Evolutionary conservation across 2,329 filamentous ascomycete genomes (phyloP).

Genomic region (Dothistroma pini): DNA sequence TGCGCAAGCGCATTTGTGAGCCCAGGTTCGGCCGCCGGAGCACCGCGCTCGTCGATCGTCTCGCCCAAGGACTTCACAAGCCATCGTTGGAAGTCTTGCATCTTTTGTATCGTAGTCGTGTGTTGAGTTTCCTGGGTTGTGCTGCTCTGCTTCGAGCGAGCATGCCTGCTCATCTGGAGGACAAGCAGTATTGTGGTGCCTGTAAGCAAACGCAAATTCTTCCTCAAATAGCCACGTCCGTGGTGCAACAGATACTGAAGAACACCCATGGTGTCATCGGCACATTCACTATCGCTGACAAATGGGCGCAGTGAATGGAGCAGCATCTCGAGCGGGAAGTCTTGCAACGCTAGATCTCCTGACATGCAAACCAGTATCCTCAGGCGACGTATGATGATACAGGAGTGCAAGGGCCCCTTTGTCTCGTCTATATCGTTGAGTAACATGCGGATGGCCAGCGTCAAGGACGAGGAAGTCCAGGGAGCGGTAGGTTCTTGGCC

Average conservation of each 20-base stretch:
- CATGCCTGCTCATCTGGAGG: conserved; percentile 63
- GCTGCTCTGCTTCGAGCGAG: conserved; percentile 48
- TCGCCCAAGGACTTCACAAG: conserved; percentile 64
- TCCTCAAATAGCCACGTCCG: conserved; percentile 60
- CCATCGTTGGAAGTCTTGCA: conserved; percentile 74
- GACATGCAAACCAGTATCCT: conserved; percentile 76
- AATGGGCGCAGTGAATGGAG: conserved; percentile 76
- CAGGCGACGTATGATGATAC: conserved; percentile 80
- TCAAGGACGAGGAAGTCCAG: conserved; percentile 31
- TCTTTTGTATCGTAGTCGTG: conserved; percentile 69
- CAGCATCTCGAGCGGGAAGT: conserved; percentile 87
- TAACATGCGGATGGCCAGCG: conserved; percentile 60
- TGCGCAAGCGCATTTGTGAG: conserved; percentile 33
- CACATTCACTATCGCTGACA: conserved; percentile 78
- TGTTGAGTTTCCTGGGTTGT: conserved; percentile 85
- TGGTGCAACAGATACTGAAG: conserved; percentile 75
- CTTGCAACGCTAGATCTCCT: conserved; percentile 65
- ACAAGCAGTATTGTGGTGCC: conserved; percentile 77
- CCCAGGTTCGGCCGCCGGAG: conserved; percentile 1
- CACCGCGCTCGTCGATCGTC: not conserved
- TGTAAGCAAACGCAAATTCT: conserved; percentile 69
- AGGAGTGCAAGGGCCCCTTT: conserved; percentile 80
- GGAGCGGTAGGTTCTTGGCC: conserved; percentile 55
- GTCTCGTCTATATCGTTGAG: conserved; percentile 78
- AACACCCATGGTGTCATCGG: conserved; percentile 84